Conservation (phyloP, 495 filamentous ascomycete species). For the Niebla homalea region DNA sequence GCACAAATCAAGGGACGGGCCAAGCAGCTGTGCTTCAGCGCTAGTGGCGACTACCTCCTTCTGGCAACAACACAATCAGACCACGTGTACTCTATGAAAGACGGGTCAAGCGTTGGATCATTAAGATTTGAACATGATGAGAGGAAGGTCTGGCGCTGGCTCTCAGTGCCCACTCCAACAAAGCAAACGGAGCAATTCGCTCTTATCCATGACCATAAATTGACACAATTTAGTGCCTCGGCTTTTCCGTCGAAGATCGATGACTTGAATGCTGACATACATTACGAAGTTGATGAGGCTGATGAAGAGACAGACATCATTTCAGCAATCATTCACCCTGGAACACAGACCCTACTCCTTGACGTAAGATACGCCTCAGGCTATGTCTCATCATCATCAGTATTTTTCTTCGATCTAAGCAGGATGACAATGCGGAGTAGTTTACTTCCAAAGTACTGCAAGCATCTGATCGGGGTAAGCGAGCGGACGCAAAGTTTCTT, state of each 20-base stretch:
- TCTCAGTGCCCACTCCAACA: neutral
- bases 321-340: slow-evolving; percentile 6
- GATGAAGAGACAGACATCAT: slow-evolving; percentile 13
- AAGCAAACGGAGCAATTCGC: neutral
- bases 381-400: slow-evolving; percentile 9
- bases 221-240: neutral
- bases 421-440: slow-evolving; percentile 7
- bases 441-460: no score
- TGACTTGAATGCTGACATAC: neutral
- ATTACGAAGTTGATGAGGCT: neutral
- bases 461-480: no score
- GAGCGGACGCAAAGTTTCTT: slow-evolving; percentile 7
- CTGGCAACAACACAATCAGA: neutral
- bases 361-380: slow-evolving; percentile 15
- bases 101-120: neutral
- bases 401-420: slow-evolving; percentile 15
- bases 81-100: neutral
- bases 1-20: neutral
- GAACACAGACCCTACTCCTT: slow-evolving; percentile 7
- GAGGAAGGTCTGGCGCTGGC: neutral
- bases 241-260: neutral
- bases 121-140: neutral
- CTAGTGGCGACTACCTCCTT: neutral
- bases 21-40: neutral
- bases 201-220: neutral